These are phyloP conservation scores for Trametes sp. DNA, from an alignment of 1,284 basidiomycete species.

Conservation along the genomic window DNA sequence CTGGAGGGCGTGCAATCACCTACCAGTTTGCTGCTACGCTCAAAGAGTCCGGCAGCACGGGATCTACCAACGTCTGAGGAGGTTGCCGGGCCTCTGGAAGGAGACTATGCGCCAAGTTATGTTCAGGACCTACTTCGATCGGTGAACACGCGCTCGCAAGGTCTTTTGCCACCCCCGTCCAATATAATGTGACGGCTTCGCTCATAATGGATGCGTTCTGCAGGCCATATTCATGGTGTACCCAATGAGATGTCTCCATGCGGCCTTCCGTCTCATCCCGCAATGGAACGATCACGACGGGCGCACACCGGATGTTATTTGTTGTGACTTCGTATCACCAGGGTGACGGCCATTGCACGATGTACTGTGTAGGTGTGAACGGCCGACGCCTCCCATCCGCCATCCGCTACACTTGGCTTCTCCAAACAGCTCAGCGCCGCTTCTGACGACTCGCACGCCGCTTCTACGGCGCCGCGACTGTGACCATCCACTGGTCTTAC, in stretches of 20 bases:
- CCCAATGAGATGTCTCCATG: background rate
- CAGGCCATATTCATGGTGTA: background rate
- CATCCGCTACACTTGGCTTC: background rate
- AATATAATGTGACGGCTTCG: background rate
- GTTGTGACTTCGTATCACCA: constrained; percentile 7
- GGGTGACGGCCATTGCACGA: constrained; percentile 6
- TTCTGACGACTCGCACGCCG: constrained; percentile 8
- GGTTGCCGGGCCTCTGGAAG: no score
- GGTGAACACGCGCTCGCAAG: background rate
- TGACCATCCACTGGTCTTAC: no score
- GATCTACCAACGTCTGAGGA: no score
- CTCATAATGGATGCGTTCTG: background rate
- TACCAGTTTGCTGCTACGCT: no score
- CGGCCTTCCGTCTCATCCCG: background rate
- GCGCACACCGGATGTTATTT: background rate
- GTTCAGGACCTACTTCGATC: no score
- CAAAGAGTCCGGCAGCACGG: no score
- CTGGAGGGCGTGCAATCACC: no score
- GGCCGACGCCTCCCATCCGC: background rate
- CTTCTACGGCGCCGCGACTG: background rate
- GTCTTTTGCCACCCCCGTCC: background rate
- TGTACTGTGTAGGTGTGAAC: background rate
- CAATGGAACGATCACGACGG: background rate
- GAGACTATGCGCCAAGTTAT: no score
- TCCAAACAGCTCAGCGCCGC: constrained; percentile 2